Base-by-base conservation (phyloP, 331 rosid species). In the Quercus tomentella region DNA sequence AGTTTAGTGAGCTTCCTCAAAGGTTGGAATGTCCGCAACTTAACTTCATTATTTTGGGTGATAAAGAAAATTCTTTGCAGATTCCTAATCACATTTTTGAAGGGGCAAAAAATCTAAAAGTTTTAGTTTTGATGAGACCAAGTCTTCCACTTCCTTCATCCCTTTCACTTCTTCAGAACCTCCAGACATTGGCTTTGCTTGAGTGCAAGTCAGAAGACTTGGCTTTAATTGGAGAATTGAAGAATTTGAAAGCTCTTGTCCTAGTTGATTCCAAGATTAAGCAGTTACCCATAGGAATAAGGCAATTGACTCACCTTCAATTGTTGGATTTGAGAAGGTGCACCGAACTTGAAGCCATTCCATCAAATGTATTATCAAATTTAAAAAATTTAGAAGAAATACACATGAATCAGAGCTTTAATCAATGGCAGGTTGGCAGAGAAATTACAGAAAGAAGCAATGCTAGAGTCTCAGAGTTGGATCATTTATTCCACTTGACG, bases 11-110 rank as follows among this genome's bases (percentile, higher is more conserved):
- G 49, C 84, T 84, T 73, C 88, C 88, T 3, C 71, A 82, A 72
- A 73, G 10, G 67, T 72, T 87, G 54, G 87, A 85, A 28, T 85
- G 81, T 72, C 86, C 89, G 2, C 20, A 45, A 9, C 76, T 88
- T 79, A 72, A 78, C 82, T 75, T 75, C 57, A 77, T 82, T 17
- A 21, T 21, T 23, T 73, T 75, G 56, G 54, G 77, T 26, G 12
- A n/a, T 52, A 30, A 43, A 56, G 26, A 81, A 52, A 65, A 37
- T 14, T 35, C 51, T 71, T 18, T 0, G 67, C 77, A 58, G 56
- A 25, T 84, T 18, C 84, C 84, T 12, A 78, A 80, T 23, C 16
- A 76, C 8, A 82, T 82, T 81, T 83, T 86, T 49, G 79, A 15
- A 17, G 79, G 41, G 41, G 41, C 41, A 35, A 35, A 35, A 35